Base-by-base conservation (phyloP, 768 basidiomycete species). In the Mycena filopes region DNA sequence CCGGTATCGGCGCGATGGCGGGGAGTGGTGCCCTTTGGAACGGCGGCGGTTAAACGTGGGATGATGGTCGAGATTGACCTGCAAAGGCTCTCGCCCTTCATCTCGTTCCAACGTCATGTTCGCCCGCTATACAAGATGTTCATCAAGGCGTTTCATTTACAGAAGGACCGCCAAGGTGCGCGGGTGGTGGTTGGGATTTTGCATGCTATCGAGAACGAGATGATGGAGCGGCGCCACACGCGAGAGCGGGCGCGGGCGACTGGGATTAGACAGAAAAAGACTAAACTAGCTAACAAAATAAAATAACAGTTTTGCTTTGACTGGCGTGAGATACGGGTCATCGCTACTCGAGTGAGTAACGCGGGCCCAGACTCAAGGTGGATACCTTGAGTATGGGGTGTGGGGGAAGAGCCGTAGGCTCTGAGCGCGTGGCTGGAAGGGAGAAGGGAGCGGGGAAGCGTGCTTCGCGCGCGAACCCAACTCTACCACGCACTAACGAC, bases 71-170 rank as follows among this genome's bases (percentile, higher is more conserved):
- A 57, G 23, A 50, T 82, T 20, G 56, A 71, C n/a, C 45, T 84
- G n/a, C 78, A 83, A 12, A 74, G 75, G 41, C 72, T 85, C 21
- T 63, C 78, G n/a, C 58, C 79, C 42, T 76, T 77, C 23, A 79
- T 89, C 58, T 86, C 83, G 4, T 90, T 88, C 57, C 78, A 81
- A 60, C 81, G 77, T 60, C 90, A 93, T 72, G 81, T 87, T n/a
- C 78, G 81, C 61, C 92, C 92, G 43, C 71, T 94, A 75, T 89
- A 89, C 75, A 89, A 83, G 79, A 88, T 88, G 86, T 88, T 94
- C 75, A 85, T 91, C 71, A 87, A 84, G 70, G 87, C 86, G 16
- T 83, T 93, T 66, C 83, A 86, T 72, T 54, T 79, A 43, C 77
- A 87, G 29, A 82, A 82, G 23, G 92, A 94, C 72, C 65, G 72